Conservation (phyloP, 768 basidiomycete species). For the Lactarius hengduanensis region DNA sequence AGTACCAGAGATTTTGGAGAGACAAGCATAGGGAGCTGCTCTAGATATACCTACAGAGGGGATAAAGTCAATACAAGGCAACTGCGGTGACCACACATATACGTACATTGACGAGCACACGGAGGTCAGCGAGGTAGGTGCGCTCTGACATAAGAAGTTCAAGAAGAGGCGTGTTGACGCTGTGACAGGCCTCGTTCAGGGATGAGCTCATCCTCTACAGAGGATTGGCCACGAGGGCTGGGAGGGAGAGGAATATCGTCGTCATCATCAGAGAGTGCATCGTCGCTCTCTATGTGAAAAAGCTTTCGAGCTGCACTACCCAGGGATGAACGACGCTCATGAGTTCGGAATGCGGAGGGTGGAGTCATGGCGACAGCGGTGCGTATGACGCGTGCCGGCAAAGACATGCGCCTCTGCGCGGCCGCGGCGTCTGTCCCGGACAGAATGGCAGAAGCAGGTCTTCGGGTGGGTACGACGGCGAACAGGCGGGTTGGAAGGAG, state of each 20-base stretch:
- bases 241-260: conserved; percentile 29
- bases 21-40: conserved; percentile 35
- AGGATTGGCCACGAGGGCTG: conserved; percentile 1
- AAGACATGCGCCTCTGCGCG: conserved; percentile 20
- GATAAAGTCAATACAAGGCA: conserved; percentile 2
- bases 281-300: conserved; percentile 38
- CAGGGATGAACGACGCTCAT: conserved; percentile 20
- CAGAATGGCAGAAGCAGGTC: conserved; percentile 21
- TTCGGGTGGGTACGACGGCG: conserved; percentile 25
- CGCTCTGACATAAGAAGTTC: conserved; percentile 86
- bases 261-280: conserved; percentile 35
- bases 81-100: neutral
- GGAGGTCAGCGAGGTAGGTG: conserved; percentile 77
- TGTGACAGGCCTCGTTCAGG: conserved; percentile 25
- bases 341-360: conserved; percentile 15
- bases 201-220: conserved; percentile 3
- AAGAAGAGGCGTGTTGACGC: conserved; percentile 71
- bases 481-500: conserved; percentile 16
- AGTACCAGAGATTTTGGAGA: conserved; percentile 32
- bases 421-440: neutral
- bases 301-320: conserved; percentile 25
- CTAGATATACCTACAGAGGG: conserved; percentile 46
- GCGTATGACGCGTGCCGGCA: conserved; percentile 18
- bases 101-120: conserved; percentile 71
- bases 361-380: neutral